phyloP scores from a whole-genome alignment of 768 basidiomycete species.

The Mrakia blollopis region DNA sequence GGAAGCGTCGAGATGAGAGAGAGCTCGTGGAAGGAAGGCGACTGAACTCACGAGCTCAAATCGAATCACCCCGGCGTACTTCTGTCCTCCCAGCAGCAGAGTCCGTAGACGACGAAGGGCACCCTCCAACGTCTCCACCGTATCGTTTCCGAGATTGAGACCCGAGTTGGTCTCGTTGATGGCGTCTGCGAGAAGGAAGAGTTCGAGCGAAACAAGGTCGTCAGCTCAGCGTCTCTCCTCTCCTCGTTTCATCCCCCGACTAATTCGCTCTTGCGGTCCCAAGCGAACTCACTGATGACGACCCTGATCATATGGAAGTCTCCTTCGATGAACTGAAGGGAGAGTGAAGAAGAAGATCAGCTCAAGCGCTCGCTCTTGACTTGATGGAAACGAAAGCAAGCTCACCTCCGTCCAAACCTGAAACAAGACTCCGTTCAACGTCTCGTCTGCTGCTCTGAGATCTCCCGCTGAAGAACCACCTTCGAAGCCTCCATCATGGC shows the following conservation, averaged over 20 bases:
- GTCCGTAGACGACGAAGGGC: constrained; percentile 67
- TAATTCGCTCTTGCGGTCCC: not conserved
- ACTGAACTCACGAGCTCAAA: constrained; percentile 27
- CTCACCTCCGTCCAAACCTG: constrained; percentile 59
- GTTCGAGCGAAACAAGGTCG: not conserved
- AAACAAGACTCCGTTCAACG: constrained; percentile 66
- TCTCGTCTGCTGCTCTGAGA: constrained; percentile 55
- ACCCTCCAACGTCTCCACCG: constrained; percentile 67
- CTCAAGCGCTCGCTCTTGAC: not conserved
- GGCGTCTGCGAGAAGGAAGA: constrained; percentile 38
- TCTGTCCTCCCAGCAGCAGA: constrained; percentile 66
- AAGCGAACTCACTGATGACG: constrained; percentile 58
- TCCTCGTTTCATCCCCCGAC: not conserved
- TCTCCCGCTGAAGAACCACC: not conserved
- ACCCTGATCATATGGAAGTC: constrained; percentile 79
- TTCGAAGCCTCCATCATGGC: constrained; percentile 13
- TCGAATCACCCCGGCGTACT: constrained; percentile 68
- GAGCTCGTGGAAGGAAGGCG: not conserved
- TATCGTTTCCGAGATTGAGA: constrained; percentile 69
- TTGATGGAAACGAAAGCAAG: not conserved
- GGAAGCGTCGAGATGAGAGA: no score
- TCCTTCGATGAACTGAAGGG: constrained; percentile 61
- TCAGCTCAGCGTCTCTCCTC: not conserved
- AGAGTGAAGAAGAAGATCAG: not conserved
- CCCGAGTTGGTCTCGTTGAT: constrained; percentile 76